A percentile compares a stretch with the other conserved stretches of the same genome.
Conservation (phyloP, 1,139 yeast species). For the Pneumocystis oryctolagi region DNA sequence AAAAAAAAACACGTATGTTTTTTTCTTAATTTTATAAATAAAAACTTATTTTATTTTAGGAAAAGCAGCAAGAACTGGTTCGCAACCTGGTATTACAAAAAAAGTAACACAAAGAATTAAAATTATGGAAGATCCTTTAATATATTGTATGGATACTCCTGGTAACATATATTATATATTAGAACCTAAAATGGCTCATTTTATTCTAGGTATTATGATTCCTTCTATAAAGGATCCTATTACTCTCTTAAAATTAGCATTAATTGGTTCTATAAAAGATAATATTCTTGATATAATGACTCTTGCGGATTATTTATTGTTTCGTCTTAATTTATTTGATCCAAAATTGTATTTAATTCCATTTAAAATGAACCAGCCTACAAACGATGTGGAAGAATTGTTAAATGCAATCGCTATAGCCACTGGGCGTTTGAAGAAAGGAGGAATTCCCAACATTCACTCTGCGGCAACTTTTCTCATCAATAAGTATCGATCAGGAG, state of each 20-base stretch:
- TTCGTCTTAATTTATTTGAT: conserved; percentile 39
- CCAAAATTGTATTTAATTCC: conserved; percentile 28
- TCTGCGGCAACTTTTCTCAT: not conserved
- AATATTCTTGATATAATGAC: conserved; percentile 65
- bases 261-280: conserved; percentile 65
- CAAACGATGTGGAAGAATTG: conserved; percentile 56
- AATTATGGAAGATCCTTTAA: conserved; percentile 44
- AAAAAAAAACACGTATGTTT: conserved; percentile 21
- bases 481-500: not conserved
- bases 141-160: conserved; percentile 76
- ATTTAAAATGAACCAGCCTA: conserved; percentile 42
- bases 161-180: conserved; percentile 43
- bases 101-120: conserved; percentile 63
- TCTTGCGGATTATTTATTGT: conserved; percentile 74
- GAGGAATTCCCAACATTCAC: conserved; percentile 15
- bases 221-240: conserved; percentile 51
- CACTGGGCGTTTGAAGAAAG: conserved; percentile 17
- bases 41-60: conserved; percentile 9
- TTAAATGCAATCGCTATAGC: conserved; percentile 38
- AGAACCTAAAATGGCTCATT: not conserved
- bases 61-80: conserved; percentile 76
- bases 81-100: conserved; percentile 82
- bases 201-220: conserved; percentile 6
- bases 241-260: conserved; percentile 60
- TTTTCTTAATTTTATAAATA: not conserved